Percentiles rank a stretch among this genome's conserved stretches.
Conservation (phyloP, 106 monocot species). For the Ottelia alismoides region DNA sequence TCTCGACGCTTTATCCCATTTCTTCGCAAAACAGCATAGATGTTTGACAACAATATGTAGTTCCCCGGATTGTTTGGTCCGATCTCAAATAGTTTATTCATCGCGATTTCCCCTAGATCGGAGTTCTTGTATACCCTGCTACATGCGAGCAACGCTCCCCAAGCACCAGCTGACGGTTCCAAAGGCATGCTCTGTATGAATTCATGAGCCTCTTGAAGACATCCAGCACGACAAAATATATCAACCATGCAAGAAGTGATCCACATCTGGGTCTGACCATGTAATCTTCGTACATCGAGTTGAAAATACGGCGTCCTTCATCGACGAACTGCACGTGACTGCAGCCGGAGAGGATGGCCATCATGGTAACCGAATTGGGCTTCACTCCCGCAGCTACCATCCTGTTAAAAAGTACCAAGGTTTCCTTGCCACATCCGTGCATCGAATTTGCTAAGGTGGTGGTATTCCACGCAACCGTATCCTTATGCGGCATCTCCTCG, state of each 20-base stretch:
- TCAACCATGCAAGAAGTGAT: conserved; percentile 76
- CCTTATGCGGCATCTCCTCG: conserved; percentile 26
- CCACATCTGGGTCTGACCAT: conserved; percentile 29
- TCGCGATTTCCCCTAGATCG: conserved; percentile 36
- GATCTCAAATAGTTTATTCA: conserved; percentile 32
- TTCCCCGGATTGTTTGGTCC: conserved; percentile 53
- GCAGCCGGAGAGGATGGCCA: conserved; percentile 43
- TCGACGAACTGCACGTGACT: conserved; percentile 60
- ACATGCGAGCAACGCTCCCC: conserved; percentile 51
- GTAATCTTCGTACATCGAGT: conserved; percentile 32
- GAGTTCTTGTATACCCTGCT: conserved; percentile 51
- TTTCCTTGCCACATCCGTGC: conserved; percentile 61
- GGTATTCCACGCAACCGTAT: conserved; percentile 57
- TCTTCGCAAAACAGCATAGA: conserved; percentile 22
- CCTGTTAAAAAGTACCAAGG: conserved; percentile 20
- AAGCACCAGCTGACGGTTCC: conserved; percentile 34
- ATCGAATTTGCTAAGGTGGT: conserved; percentile 60
- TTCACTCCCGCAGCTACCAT: conserved; percentile 28
- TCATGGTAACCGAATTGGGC: conserved; percentile 49
- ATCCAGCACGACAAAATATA: conserved; percentile 43
- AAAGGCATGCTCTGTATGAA: conserved; percentile 53
- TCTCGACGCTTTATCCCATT: conserved; percentile 43
- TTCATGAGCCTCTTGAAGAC: conserved; percentile 37
- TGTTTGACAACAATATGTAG: conserved; percentile 51
- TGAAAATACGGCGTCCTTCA: conserved; percentile 30